Evolutionary conservation across 2,329 filamentous ascomycete species (phyloP), one percentile per base, ranked within the genome.

Genomic region (Trichoderma sp.): DNA sequence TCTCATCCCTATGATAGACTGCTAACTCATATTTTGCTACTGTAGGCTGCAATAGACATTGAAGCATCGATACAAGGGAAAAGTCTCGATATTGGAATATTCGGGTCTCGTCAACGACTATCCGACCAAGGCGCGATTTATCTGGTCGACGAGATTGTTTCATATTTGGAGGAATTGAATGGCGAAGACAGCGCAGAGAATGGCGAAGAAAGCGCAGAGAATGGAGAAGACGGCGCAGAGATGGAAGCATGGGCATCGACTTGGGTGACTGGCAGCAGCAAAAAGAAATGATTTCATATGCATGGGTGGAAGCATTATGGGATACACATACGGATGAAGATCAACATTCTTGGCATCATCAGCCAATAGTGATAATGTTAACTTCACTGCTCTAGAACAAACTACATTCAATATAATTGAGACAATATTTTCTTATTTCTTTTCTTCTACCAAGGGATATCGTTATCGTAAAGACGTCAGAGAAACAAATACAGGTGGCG

Each of bases 1-100:
- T 9, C 29, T 27, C 6, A 27, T 12, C 29, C 7, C 7, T 3
- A 18, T 7, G 27, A n/a, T 21, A 14, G 29, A 14, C 2, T 35
- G 9, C 66, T 79, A 71, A 76, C 24, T 1, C 18, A 4, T 4
- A 11, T 12, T 45, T n/a, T 12, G 3, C 5, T 6, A 53, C 62
- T 50, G 4, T n/a, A 87, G 85, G 80, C 83, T 24, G 82, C 85
- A 12, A 76, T 86, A 6, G 85, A 87, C 73, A 76, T 87, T 2
- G 86, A 87, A 76, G 84, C 84, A 1, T 83, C 84, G 0, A 66
- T 87, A 1, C 77, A 79, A 4, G 80, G 76, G 0, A 77, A 78
- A 2, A 77, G 74, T 0, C 76, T 87, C 56, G 84, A 85, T 35
- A 82, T 87, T 66, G 86, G 86, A 6, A 79, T 86, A 3, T 87